Conservation (phyloP, 1,284 basidiomycete genomes). For the Microbotryum silenes-acaulis region DNA sequence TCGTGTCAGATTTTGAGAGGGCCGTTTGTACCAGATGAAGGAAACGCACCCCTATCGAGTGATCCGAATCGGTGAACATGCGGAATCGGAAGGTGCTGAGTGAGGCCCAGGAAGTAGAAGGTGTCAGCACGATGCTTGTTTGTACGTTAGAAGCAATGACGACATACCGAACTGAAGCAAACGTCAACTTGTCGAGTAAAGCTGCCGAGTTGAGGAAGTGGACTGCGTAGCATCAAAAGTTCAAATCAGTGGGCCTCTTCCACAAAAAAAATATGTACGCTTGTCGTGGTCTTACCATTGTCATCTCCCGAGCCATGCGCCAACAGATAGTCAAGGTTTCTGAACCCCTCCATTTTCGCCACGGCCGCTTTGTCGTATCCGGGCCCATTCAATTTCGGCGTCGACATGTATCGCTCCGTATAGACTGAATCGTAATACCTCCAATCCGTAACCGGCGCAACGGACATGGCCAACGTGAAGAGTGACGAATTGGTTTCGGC, state of each 20-base stretch:
- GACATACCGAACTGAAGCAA: constrained; percentile 56
- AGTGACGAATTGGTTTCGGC: constrained; percentile 50
- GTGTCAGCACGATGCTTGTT: not conserved
- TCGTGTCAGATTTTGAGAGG: too few relatives aligned
- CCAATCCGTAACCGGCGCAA: constrained; percentile 53
- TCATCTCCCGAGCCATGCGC: constrained; percentile 91
- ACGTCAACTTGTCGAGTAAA: constrained; percentile 83
- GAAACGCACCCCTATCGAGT: constrained; percentile 20
- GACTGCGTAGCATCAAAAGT: constrained; percentile 43
- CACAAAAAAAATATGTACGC: too few relatives aligned
- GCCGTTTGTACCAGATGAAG: too few relatives aligned
- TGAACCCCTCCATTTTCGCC: constrained; percentile 74
- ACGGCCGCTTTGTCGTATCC: constrained; percentile 83
- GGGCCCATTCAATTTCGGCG: constrained; percentile 62
- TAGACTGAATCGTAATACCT: constrained; percentile 47
- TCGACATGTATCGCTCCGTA: constrained; percentile 90
- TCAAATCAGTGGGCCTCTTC: too few relatives aligned
- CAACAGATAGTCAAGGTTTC: constrained; percentile 67
- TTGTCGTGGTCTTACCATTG: constrained; percentile 47
- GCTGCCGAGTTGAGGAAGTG: constrained; percentile 87
- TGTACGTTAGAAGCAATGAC: not conserved
- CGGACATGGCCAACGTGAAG: constrained; percentile 65
- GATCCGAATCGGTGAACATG: constrained; percentile 83
- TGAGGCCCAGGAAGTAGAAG: not conserved
- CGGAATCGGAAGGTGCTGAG: constrained; percentile 62